Percentiles rank a stretch among this genome's conserved stretches.
phyloP scores from a whole-genome alignment of 352 stramenopile species.

The Phytophthora macrochlamydospora region DNA sequence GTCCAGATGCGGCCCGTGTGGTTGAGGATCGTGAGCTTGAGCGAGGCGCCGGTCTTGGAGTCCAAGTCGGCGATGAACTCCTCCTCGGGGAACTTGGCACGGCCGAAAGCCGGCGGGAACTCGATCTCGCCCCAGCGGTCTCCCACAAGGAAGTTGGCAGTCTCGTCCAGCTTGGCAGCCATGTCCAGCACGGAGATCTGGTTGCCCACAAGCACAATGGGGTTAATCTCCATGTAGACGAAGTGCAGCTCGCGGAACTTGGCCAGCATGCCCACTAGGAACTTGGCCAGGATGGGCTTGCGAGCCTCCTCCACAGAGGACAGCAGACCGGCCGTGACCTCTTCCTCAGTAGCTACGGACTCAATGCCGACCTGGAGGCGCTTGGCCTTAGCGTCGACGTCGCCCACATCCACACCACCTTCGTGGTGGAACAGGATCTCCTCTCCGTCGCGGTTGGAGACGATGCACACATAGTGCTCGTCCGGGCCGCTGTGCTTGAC shows the following conservation, averaged over 20 bases:
- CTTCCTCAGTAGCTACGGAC: constrained; percentile 61
- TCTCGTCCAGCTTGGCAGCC: constrained; percentile 97
- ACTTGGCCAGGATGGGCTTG: constrained; percentile 86
- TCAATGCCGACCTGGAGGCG: constrained; percentile 89
- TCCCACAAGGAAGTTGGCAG: constrained; percentile 93
- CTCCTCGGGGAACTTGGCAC: constrained; percentile 96
- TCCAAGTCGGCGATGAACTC: constrained; percentile 95
- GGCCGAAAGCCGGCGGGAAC: constrained; percentile 96
- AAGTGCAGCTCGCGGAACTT: constrained; percentile 96
- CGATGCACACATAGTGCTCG: constrained; percentile 98
- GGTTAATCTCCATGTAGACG: constrained; percentile 99
- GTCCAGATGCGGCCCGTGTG: constrained; percentile 96
- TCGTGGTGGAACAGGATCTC: constrained; percentile 97
- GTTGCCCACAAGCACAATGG: constrained; percentile 93
- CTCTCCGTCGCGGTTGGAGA: constrained; percentile 93
- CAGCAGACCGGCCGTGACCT: constrained; percentile 80
- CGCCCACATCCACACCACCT: constrained; percentile 95
- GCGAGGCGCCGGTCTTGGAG: constrained; percentile 94
- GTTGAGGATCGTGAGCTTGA: constrained; percentile 98
- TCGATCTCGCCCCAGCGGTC: constrained; percentile 93
- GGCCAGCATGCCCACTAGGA: constrained; percentile 91
- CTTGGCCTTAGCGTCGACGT: constrained; percentile 95
- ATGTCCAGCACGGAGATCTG: constrained; percentile 95
- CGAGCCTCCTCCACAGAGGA: constrained; percentile 79
- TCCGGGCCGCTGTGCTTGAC: constrained; percentile 91